Conservation (phyloP, 129 eudicot genomes). For the Calendula officinalis region DNA sequence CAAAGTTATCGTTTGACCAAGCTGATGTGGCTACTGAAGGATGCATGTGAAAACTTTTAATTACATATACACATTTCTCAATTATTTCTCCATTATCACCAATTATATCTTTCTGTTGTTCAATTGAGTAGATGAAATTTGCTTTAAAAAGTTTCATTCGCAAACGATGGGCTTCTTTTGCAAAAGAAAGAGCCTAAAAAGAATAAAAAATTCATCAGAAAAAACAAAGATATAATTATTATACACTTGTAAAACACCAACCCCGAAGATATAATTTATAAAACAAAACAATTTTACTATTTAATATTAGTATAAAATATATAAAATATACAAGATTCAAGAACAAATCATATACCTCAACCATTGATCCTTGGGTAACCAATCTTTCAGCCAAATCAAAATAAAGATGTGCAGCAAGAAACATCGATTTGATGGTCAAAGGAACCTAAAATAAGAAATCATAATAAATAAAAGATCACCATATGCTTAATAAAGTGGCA, state of each 20-base stretch:
- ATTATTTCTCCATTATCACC: conserved; percentile 45
- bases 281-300: neutral
- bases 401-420: conserved; percentile 65
- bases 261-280: neutral
- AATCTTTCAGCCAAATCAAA: conserved; percentile 64
- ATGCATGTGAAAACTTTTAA: conserved; percentile 46
- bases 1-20: conserved; percentile 46
- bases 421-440: conserved; percentile 46
- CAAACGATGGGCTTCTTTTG: conserved; percentile 81
- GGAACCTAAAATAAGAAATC: conserved; percentile 51
- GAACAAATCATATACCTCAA: conserved; percentile 54
- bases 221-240: neutral
- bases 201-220: conserved; percentile 8
- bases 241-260: conserved; percentile 6
- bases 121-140: conserved; percentile 49
- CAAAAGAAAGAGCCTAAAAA: conserved; percentile 72
- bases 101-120: conserved; percentile 40
- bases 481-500: neutral
- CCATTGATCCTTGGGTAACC: conserved; percentile 50
- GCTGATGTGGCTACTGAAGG: conserved; percentile 41
- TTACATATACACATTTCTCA: conserved; percentile 39
- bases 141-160: conserved; percentile 66
- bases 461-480: conserved; percentile 14
- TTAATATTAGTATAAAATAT: neutral
- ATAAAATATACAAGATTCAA: conserved; percentile 4